Percentiles rank a stretch among this genome's conserved stretches.
These are phyloP conservation scores for Pyrenochaeta sp. DNA, from an alignment of 2,329 filamentous ascomycete species.

Conservation along the genomic window DNA sequence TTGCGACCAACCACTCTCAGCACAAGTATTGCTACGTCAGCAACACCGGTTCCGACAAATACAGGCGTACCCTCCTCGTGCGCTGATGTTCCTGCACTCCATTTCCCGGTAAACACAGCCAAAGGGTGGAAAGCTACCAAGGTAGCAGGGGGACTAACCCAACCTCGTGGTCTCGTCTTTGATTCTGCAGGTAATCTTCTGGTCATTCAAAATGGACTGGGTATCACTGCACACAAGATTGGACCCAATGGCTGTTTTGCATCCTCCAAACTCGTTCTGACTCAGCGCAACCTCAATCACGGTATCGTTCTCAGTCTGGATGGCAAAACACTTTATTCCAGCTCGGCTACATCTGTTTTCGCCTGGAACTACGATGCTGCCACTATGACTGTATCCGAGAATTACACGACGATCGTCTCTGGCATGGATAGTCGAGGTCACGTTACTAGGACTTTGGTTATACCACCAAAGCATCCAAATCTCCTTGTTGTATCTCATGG, in stretches of 20 bases:
- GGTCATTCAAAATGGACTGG: conserved; percentile 48
- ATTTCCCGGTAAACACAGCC: conserved; percentile 22
- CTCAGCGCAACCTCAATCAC: conserved; percentile 38
- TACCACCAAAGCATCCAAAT: conserved; percentile 44
- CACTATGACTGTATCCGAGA: conserved; percentile 40
- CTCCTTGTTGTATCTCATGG: conserved; percentile 71
- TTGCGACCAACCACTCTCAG: conserved; percentile 21
- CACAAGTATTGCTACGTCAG: conserved; percentile 14
- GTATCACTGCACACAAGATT: conserved; percentile 50
- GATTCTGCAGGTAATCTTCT: conserved; percentile 52
- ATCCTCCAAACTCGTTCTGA: conserved; percentile 26
- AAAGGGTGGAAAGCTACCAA: conserved; percentile 43
- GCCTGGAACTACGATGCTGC: conserved; percentile 35
- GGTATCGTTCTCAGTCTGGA: conserved; percentile 36
- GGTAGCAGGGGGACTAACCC: conserved; percentile 48
- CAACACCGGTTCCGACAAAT: conserved; percentile 19
- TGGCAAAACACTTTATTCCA: conserved; percentile 40
- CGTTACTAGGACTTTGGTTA: conserved; percentile 32
- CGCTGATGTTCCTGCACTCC: conserved; percentile 24
- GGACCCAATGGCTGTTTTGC: conserved; percentile 42
- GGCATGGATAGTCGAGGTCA: conserved; percentile 39
- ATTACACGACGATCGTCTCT: conserved; percentile 24
- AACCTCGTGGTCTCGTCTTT: conserved; percentile 50
- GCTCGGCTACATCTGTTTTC: conserved; percentile 34
- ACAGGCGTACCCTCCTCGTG: conserved; percentile 31